Evolutionary conservation across 2,329 filamentous ascomycete genomes (phyloP).

Genomic region (Botrytis pseudocinerea): DNA sequence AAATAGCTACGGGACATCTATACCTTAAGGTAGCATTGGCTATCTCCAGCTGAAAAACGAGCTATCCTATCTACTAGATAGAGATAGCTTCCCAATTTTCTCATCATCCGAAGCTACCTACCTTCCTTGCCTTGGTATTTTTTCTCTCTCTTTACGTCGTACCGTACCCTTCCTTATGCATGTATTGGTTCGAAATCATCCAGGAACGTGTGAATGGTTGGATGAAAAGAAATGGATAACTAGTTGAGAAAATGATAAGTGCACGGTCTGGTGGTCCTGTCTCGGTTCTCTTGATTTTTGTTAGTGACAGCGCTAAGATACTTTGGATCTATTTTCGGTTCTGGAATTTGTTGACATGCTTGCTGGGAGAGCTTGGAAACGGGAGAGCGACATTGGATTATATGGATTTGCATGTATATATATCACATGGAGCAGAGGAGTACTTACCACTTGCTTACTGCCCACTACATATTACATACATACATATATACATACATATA

Average conservation of each 20-base stretch:
- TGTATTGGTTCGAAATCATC: background rate
- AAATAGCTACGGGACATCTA: background rate
- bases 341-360: background rate
- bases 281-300: background rate
- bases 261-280: background rate
- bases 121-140: background rate
- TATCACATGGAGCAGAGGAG: background rate
- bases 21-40: background rate
- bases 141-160: background rate
- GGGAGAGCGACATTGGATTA: background rate
- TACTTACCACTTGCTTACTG: background rate
- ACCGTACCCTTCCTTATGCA: background rate
- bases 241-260: background rate
- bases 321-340: background rate
- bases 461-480: no score
- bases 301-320: constrained; percentile 9
- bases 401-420: background rate
- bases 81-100: background rate
- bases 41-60: constrained; percentile 2
- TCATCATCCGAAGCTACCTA: background rate
- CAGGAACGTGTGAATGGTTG: background rate
- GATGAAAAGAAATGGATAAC: background rate
- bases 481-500: background rate
- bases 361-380: background rate
- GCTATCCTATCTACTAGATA: background rate